Percentiles rank a stretch among this genome's conserved stretches.
Conservation (phyloP, 2,329 filamentous ascomycete genomes). For the Zopfia rhizophila region DNA sequence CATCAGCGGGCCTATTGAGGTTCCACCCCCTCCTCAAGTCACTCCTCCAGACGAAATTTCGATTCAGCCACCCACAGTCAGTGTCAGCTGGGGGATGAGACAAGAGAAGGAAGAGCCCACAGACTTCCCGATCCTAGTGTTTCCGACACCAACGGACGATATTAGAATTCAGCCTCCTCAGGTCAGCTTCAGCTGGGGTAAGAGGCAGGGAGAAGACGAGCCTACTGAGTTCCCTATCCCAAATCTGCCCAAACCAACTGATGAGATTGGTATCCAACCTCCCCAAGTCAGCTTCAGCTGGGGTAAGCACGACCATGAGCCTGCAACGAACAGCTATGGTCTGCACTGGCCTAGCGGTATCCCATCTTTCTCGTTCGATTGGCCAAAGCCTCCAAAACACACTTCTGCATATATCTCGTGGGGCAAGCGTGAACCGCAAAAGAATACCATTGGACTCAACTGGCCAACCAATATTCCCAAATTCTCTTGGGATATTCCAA, state of each 20-base stretch:
- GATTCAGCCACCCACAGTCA: constrained; percentile 18
- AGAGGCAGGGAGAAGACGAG: constrained; percentile 13
- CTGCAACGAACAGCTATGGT: constrained; percentile 1
- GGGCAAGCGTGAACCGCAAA: constrained; percentile 20
- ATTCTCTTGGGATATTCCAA: not conserved
- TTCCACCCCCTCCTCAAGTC: constrained; percentile 2
- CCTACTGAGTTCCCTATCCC: constrained; percentile 1
- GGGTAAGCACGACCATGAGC: constrained; percentile 18
- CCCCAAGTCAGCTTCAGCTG: constrained; percentile 22
- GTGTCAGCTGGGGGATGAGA: constrained; percentile 27
- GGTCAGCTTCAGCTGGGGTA: constrained; percentile 26
- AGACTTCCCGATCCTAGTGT: not conserved
- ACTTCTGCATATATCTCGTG: constrained; percentile 20
- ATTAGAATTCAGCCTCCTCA: constrained; percentile 21
- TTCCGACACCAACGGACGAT: not conserved
- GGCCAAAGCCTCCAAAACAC: constrained; percentile 4
- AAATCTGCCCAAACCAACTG: not conserved
- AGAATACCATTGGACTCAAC: constrained; percentile 8
- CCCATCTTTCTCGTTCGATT: not conserved
- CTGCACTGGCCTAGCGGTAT: not conserved
- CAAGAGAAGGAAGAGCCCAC: constrained; percentile 18
- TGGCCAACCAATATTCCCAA: constrained; percentile 6
- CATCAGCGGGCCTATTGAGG: not conserved
- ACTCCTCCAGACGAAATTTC: constrained; percentile 11
- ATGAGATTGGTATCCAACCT: constrained; percentile 18